phyloP scores from a whole-genome alignment of 1,284 basidiomycete genomes.

The Vanrija sp. region DNA sequence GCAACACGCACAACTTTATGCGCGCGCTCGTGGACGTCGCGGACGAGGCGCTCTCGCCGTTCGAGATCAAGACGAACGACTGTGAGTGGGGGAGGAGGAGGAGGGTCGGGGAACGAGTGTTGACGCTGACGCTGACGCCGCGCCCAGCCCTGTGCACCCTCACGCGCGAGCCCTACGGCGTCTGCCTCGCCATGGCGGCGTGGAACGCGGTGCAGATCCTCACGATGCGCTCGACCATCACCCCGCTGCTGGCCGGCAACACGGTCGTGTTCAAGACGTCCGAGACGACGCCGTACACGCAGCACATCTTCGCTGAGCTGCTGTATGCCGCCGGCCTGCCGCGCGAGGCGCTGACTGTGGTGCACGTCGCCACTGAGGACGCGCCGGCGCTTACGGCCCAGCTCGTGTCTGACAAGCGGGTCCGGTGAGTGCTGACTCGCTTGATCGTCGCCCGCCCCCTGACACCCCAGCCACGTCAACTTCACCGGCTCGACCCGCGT shows the following conservation, averaged over 20 bases:
- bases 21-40: constrained; percentile 5
- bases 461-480: constrained; percentile 34
- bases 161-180: constrained; percentile 23
- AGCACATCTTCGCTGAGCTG: constrained; percentile 54
- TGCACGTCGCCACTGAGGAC: constrained; percentile 55
- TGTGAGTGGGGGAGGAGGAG: constrained; percentile 5
- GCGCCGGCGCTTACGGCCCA: constrained; percentile 53
- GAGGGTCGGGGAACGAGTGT: no score
- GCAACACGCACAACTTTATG: neutral
- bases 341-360: constrained; percentile 57
- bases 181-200: constrained; percentile 24
- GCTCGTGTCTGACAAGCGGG: constrained; percentile 56
- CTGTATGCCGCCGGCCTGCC: constrained; percentile 57
- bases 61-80: neutral
- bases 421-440: constrained; percentile 32
- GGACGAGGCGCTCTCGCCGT: constrained; percentile 14
- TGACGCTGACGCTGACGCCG: neutral
- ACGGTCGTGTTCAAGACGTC: constrained; percentile 62
- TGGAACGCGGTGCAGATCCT: constrained; percentile 29
- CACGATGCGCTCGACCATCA: constrained; percentile 52
- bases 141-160: constrained; percentile 1
- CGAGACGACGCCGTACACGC: constrained; percentile 57
- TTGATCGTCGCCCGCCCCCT: no score
- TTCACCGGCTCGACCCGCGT: constrained; percentile 52
- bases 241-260: constrained; percentile 62